Evolutionary conservation across 1,284 basidiomycete species (phyloP).

Genomic region (Clitocybe nebularis): DNA sequence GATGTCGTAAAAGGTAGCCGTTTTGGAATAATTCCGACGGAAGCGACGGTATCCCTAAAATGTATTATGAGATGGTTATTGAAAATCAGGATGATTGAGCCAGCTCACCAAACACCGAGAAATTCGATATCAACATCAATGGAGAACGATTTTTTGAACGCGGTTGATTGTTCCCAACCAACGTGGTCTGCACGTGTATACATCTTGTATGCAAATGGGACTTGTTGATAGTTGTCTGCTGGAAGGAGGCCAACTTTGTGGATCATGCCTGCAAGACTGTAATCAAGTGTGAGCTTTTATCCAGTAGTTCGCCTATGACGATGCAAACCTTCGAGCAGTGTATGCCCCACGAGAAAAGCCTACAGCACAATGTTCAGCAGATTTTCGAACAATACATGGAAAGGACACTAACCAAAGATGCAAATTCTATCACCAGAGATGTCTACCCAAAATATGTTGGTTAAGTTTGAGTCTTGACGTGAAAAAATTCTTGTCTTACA

Average conservation of each 20-base stretch:
- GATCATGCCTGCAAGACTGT: slow-evolving; percentile 51
- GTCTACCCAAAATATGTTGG: slow-evolving; percentile 31
- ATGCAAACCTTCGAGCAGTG: slow-evolving; percentile 39
- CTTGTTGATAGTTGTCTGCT: slow-evolving; percentile 52
- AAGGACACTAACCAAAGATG: slow-evolving; percentile 31
- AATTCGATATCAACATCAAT: slow-evolving; percentile 56
- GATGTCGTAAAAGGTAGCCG: slow-evolving; percentile 28
- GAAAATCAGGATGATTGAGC: neutral
- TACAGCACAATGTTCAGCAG: slow-evolving; percentile 8
- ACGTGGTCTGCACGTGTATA: slow-evolving; percentile 43
- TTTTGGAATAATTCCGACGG: slow-evolving; percentile 29
- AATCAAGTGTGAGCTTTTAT: neutral
- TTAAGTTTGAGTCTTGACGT: slow-evolving; percentile 24
- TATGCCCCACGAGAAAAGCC: slow-evolving; percentile 57
- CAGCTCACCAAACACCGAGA: slow-evolving; percentile 54
- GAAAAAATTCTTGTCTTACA: slow-evolving; percentile 23
- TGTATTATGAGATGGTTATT: slow-evolving; percentile 11
- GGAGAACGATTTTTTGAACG: slow-evolving; percentile 63
- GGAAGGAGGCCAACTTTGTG: slow-evolving; percentile 57
- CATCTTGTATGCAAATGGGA: slow-evolving; percentile 73
- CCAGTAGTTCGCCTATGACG: slow-evolving; percentile 13
- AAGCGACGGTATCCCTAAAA: slow-evolving; percentile 30
- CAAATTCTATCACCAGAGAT: slow-evolving; percentile 45
- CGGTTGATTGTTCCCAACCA: slow-evolving; percentile 52
- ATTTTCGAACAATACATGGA: neutral